These are phyloP conservation scores for Tubosaeta sp. DNA, from an alignment of 768 basidiomycete species.

Conservation along the genomic window DNA sequence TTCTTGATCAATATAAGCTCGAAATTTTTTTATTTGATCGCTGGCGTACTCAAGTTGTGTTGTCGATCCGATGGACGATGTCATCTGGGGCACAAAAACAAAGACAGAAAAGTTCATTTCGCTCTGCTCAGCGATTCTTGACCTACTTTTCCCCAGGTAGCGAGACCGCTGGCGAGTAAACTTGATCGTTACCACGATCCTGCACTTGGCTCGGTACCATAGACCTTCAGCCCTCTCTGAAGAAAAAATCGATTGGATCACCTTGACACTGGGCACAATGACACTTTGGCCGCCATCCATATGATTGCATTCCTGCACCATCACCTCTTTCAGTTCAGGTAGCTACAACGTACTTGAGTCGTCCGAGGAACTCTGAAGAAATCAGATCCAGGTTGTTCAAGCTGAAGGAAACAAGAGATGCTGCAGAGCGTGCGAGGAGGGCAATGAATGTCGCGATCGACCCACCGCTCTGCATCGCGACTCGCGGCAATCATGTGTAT, in stretches of 20 bases:
- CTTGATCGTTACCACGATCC: conserved; percentile 1
- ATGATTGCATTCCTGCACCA: conserved; percentile 52
- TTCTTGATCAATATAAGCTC: too few species aligned
- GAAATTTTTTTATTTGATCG: too few species aligned
- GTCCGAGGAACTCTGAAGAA: conserved; percentile 42
- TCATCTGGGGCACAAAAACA: too few species aligned
- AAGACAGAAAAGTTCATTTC: too few species aligned
- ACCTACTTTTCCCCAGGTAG: too few species aligned
- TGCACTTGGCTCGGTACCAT: conserved; percentile 40
- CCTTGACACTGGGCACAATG: not conserved
- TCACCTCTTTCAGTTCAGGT: conserved; percentile 39
- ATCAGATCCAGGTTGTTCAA: conserved; percentile 77
- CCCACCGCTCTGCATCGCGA: too few species aligned
- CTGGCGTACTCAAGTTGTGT: too few species aligned
- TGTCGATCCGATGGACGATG: too few species aligned
- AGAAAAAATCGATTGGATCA: not conserved
- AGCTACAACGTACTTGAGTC: conserved; percentile 36
- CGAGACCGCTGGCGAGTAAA: too few species aligned
- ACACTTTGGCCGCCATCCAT: conserved; percentile 39
- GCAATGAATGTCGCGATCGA: conserved; percentile 51
- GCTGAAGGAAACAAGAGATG: conserved; percentile 51
- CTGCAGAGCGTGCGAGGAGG: conserved; percentile 63
- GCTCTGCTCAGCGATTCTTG: too few species aligned
- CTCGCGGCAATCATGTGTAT: too few species aligned
- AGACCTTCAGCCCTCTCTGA: conserved; percentile 26